These are phyloP conservation scores for Aspergillus cristatus DNA, from an alignment of 495 filamentous ascomycete species.

Conservation along the genomic window DNA sequence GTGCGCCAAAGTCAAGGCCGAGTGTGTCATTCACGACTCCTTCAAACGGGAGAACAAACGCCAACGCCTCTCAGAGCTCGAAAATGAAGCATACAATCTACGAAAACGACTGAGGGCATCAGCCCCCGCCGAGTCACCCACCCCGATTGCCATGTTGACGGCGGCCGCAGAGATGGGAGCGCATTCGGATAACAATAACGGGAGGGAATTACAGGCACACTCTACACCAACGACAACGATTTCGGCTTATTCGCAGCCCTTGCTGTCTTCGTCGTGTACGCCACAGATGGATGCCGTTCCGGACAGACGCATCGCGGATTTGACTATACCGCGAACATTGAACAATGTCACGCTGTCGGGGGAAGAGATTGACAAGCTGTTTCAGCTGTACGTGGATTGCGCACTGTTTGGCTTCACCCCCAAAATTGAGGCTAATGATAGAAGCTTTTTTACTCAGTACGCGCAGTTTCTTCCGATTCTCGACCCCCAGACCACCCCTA, in stretches of 20 bases:
- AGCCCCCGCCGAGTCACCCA: slow-evolving; percentile 12
- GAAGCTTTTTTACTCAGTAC: slow-evolving; percentile 40
- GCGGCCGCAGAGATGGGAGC: slow-evolving; percentile 23
- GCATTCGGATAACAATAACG: not conserved
- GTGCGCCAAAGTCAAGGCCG: slow-evolving; percentile 26
- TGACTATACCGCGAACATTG: slow-evolving; percentile 19
- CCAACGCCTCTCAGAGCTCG: slow-evolving; percentile 27
- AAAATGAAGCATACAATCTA: slow-evolving; percentile 31
- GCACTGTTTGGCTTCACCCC: not conserved
- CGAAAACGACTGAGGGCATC: slow-evolving; percentile 23
- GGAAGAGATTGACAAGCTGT: slow-evolving; percentile 31
- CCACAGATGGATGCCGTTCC: slow-evolving; percentile 3
- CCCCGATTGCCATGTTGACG: slow-evolving; percentile 22
- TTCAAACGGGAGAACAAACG: slow-evolving; percentile 39
- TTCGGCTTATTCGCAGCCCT: slow-evolving; percentile 10
- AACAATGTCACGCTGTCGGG: slow-evolving; percentile 19
- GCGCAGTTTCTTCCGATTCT: slow-evolving; percentile 38
- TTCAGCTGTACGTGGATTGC: slow-evolving; percentile 17
- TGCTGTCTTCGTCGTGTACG: slow-evolving; percentile 8
- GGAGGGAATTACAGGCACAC: not conserved
- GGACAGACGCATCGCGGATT: slow-evolving; percentile 4
- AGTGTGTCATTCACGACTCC: slow-evolving; percentile 32
- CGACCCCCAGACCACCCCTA: slow-evolving; percentile 26
- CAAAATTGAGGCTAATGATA: slow-evolving; percentile 2
- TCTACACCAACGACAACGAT: slow-evolving; percentile 9